Percentiles rank a stretch among this genome's conserved stretches.
These are phyloP conservation scores for Alectoria sarmentosa DNA, from an alignment of 495 filamentous ascomycete species.

Conservation along the genomic window DNA sequence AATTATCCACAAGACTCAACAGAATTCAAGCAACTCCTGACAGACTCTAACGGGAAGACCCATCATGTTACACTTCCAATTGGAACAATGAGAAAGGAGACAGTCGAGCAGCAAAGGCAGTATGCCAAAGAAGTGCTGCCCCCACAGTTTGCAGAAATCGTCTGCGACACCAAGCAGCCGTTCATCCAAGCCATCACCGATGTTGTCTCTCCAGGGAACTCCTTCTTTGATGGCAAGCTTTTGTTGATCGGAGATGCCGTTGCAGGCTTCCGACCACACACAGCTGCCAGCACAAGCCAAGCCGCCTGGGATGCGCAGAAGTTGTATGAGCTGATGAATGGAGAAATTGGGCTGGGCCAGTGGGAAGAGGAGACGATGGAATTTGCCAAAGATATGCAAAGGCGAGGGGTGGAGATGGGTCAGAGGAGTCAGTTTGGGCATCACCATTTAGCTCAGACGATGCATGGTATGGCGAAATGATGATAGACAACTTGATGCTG, in stretches of 20 bases:
- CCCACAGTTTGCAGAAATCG: slow-evolving; percentile 47
- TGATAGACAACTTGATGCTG: background rate
- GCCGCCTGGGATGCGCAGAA: slow-evolving; percentile 43
- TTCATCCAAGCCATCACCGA: slow-evolving; percentile 53
- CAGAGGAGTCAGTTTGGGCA: slow-evolving; percentile 39
- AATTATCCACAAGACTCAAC: slow-evolving; percentile 42
- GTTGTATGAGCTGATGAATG: slow-evolving; percentile 39
- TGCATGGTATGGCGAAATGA: slow-evolving; percentile 29
- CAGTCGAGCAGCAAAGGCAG: slow-evolving; percentile 39
- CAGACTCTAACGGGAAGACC: slow-evolving; percentile 40
- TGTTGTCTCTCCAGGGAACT: slow-evolving; percentile 37
- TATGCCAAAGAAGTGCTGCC: slow-evolving; percentile 39
- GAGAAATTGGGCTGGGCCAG: slow-evolving; percentile 31
- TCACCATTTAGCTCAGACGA: slow-evolving; percentile 20
- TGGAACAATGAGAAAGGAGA: slow-evolving; percentile 36
- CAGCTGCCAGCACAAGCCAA: slow-evolving; percentile 45
- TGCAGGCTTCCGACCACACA: slow-evolving; percentile 50
- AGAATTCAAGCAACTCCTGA: slow-evolving; percentile 46
- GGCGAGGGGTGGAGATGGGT: slow-evolving; percentile 42
- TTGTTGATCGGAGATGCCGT: slow-evolving; percentile 51
- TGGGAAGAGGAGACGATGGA: background rate
- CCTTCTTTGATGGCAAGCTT: slow-evolving; percentile 43
- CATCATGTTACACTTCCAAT: slow-evolving; percentile 45
- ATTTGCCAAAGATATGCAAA: slow-evolving; percentile 31
- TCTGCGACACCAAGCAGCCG: slow-evolving; percentile 39